Base-by-base conservation (phyloP, 1,284 basidiomycete species). In the Phaffia rhodozyma region DNA sequence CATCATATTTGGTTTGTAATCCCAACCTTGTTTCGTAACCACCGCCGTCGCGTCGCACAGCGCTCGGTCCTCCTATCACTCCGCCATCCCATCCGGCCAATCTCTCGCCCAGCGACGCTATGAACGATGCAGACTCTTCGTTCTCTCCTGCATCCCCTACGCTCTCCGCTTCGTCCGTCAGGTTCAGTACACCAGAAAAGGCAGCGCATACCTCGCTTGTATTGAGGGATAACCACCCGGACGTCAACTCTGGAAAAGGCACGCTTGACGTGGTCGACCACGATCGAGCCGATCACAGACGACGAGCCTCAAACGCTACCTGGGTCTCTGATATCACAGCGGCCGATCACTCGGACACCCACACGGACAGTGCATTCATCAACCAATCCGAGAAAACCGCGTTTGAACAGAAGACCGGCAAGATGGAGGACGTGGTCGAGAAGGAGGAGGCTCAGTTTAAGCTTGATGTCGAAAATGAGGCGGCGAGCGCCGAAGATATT, bases 191-290 rank as follows among this genome's bases (percentile, higher is more conserved):
- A 43, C 38, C 38, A 43, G 38, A 43, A 43, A 43, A 43, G 13
- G 16, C 38, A 16, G 38, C 7, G 13, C 38, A 16, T 43, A 43
- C 38, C 13, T 78, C 84, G 5, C 72, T 85, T 5, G 81, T 81
- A 1, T 73, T 91, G 53, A 80, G 89, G 43, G 81, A 85, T 57
- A 90, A 89, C 72, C 78, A 82, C 57, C 88, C 86, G 0, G 82
- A 85, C 18, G 79, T 81, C 23, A 77, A 76, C 29, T 78, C 75
- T 49, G 86, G 84, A 13, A 69, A 79, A 30, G 77, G 81, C 1
- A 84, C 83, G 2, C 77, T 86, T 34, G n/a, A 72, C 72, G 3
- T 72, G 69, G 70, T 69, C 71, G 21, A 66, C 67, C 21, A 54
- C 53, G 51, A 25, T 18, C 51, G 29, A 30, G 51, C 51, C 51